Evolutionary conservation across 805 yeast genomes (phyloP), one percentile per base, ranked within the genome.

Genomic region (Yamadazyma endophytica): DNA sequence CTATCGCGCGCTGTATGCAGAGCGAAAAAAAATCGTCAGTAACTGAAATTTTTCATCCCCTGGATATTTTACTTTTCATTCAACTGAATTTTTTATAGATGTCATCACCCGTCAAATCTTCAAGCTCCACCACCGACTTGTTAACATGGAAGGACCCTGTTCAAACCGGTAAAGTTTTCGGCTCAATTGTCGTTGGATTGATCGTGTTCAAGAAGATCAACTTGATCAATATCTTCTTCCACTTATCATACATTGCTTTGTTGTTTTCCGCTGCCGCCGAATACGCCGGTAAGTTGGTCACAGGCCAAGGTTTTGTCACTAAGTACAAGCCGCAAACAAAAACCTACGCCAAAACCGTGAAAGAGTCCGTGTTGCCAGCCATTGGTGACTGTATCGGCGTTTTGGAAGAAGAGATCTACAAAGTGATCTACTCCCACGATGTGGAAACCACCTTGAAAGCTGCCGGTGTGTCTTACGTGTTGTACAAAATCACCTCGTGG

Each of bases 281-380:
- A 66, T 83, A 79, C 52, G 68, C 70, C 35, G 82, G 95, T 40
- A 82, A 82, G 52, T 47, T 77, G 25, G 60, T 82, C 44, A 71
- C 84, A 29, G 96, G 96, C 43, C 67, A 70, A 51, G 96, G 97
- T 13, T 70, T 89, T 41, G 80, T 90, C 39, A 73, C 88, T 39
- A 75, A 79, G 48, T 78, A 82, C 69, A 79, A 73, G 56, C 86
- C 92, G 33, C 64, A 74, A n/a, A 52, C 59, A 28, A 49, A 52
- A 35, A 46, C 67, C 5, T 50, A 46, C 36, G 61, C 71, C 49
- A 46, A 52, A 46, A 40, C 46, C 27, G 37, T 65, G 50, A 58
- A 64, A 41, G 52, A 64, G 14, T 39, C 58, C 31, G 47, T 52
- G 32, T 62, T 65, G 50, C 77, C 71, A 34, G 53, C 51, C 31